Conservation (phyloP, 441 rosid genomes). For the Aleurites moluccanus region DNA sequence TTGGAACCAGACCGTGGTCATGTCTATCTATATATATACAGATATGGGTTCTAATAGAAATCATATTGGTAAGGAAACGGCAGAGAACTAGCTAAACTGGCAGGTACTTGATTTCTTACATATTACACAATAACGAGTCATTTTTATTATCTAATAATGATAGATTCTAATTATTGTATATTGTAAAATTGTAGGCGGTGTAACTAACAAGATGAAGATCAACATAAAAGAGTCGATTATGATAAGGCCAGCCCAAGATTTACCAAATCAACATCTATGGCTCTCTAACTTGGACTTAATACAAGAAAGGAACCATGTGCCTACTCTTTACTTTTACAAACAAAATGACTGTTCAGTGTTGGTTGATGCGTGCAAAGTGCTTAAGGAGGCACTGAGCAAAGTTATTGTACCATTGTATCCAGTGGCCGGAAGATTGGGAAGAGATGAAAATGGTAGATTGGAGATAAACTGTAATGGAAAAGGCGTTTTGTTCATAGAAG, state of each 20-base stretch:
- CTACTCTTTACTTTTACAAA: background rate
- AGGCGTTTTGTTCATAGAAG: conserved; percentile 41
- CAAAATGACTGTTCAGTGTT: background rate
- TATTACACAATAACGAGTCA: too few relatives aligned
- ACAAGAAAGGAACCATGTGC: too few relatives aligned
- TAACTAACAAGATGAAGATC: conserved; percentile 27
- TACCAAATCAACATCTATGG: conserved; percentile 32
- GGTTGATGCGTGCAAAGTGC: background rate
- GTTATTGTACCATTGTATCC: conserved; percentile 24
- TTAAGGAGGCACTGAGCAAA: conserved; percentile 16
- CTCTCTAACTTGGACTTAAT: conserved; percentile 28
- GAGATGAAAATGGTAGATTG: conserved; percentile 12
- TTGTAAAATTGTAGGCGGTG: background rate
- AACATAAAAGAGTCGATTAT: conserved; percentile 31
- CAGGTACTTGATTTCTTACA: too few relatives aligned
- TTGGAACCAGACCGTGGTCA: too few relatives aligned
- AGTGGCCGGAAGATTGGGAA: conserved; percentile 19
- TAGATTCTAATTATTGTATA: too few relatives aligned
- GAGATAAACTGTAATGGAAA: conserved; percentile 31
- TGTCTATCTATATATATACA: too few relatives aligned
- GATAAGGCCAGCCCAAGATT: conserved; percentile 33
- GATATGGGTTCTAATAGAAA: too few relatives aligned
- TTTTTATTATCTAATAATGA: too few relatives aligned
- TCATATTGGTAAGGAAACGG: too few relatives aligned
- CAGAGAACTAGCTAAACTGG: too few relatives aligned